Conservation (phyloP, 192 early-diverging fungal species). For the Rhizoclosmatium sp. region DNA sequence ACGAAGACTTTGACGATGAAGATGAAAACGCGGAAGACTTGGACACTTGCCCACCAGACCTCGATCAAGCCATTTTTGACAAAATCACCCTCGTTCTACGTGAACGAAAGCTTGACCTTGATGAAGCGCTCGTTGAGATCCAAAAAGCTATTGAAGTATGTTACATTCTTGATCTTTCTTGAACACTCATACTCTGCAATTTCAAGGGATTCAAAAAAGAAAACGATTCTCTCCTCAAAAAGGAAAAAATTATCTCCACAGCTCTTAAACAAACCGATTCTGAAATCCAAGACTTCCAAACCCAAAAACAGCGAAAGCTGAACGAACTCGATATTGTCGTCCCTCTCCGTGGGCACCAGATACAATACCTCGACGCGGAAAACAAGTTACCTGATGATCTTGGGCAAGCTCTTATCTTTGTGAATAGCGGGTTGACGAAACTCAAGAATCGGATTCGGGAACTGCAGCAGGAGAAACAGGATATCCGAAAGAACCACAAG, state of each 20-base stretch:
- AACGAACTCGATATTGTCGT: constrained; percentile 70
- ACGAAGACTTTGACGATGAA: constrained; percentile 59
- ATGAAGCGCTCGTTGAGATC: constrained; percentile 64
- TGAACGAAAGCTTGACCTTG: constrained; percentile 61
- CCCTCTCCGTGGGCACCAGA: constrained; percentile 63
- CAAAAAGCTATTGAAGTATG: constrained; percentile 67
- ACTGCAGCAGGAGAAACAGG: constrained; percentile 69
- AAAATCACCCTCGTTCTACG: constrained; percentile 53
- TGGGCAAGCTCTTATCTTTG: constrained; percentile 59
- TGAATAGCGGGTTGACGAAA: constrained; percentile 57
- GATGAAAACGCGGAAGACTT: constrained; percentile 48
- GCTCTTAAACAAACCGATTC: constrained; percentile 56
- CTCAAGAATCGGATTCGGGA: constrained; percentile 63
- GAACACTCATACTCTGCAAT: background rate
- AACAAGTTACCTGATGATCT: constrained; percentile 57
- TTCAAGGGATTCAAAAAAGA: constrained; percentile 65
- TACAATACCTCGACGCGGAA: constrained; percentile 58
- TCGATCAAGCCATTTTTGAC: constrained; percentile 49
- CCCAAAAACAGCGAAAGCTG: constrained; percentile 69
- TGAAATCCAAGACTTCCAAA: constrained; percentile 76
- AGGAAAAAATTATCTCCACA: constrained; percentile 65
- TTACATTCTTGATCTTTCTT: background rate
- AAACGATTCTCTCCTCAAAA: constrained; percentile 67
- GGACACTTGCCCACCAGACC: constrained; percentile 66
- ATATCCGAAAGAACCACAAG: constrained; percentile 66